phyloP scores from a whole-genome alignment of 257 asterid species.

The Linderniella brevidens region DNA sequence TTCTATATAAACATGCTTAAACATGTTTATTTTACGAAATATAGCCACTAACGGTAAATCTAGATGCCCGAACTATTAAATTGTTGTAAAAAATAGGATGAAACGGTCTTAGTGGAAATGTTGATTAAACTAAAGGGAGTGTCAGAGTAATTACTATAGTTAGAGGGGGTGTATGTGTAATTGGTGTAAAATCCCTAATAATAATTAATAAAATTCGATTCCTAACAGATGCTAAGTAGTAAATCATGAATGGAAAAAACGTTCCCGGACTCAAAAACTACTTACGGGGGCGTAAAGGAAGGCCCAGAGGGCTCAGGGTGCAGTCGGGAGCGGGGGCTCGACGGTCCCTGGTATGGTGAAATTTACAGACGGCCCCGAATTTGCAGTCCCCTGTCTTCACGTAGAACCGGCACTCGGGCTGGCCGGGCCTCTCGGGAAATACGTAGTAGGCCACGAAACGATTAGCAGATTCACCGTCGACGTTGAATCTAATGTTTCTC shows the following conservation, averaged over 20 bases:
- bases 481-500: not conserved
- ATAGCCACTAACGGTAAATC: too few species aligned
- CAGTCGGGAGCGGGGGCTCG: slow-evolving; percentile 75
- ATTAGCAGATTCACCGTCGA: not conserved
- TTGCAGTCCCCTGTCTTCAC: slow-evolving; percentile 97
- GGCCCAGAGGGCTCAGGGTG: slow-evolving; percentile 76
- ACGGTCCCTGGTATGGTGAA: slow-evolving; percentile 90
- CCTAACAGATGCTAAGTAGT: not conserved
- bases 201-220: too few species aligned
- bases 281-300: slow-evolving; percentile 91
- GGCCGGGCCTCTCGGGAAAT: slow-evolving; percentile 94
- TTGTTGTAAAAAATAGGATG: too few species aligned
- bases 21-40: too few species aligned
- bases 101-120: too few species aligned
- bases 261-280: slow-evolving; percentile 9
- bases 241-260: slow-evolving; percentile 8
- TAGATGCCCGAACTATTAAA: too few species aligned
- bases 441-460: slow-evolving; percentile 8
- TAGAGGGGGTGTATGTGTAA: too few species aligned
- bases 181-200: too few species aligned
- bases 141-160: too few species aligned
- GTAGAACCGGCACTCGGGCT: slow-evolving; percentile 92
- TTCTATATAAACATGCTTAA: too few species aligned
- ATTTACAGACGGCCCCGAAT: slow-evolving; percentile 87
- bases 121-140: too few species aligned